Evolutionary conservation across 768 basidiomycete species (phyloP), one percentile per base, ranked within the genome.

Genomic region (Leccinum uliginosum): DNA sequence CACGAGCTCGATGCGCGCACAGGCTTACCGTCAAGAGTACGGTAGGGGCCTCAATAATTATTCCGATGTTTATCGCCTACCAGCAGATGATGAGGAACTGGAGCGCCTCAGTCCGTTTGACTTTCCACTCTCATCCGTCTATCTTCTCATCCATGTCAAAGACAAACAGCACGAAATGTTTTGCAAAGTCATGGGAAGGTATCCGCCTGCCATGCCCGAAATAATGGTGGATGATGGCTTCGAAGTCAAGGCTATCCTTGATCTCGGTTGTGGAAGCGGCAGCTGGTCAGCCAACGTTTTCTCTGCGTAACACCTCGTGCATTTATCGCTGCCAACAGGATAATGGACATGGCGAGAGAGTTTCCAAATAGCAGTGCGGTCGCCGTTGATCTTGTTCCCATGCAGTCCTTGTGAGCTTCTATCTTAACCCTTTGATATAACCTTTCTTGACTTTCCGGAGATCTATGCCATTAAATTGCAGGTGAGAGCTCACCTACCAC

Each of bases 251-350:
- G 74, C 83, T 6, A 76, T 80, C 50, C 75, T 92, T 15, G 90
- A 92, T 71, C 77, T 92, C 23, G 90, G 90, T 7, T 90, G 89
- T 65, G 90, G 90, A 15, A 87, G 84, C 60, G 90, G 89, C 48
- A 82, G 78, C 60, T 92, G 90, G 90, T 89, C 61, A 57, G 77
- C 46, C 45, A 50, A 14, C 46, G 49, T 53, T 19, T 43, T 51
- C 47, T 45, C 6, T 21, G 6, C 43, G 15, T 21, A 27, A 7
- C 34, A 11, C 24, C 29, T 26, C 27, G 24, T 27, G 50, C 27
- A 29, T 60, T 51, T n/a, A 74, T 58, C 38, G 24, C 46, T 12
- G 40, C 32, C 17, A 53, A 23, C 59, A 91, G 90, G 89, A 87
- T 91, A 61, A 79, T 87, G 69, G 86, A 91, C 43, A 75, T 84